Conservation (phyloP, 192 early-diverging fungal genomes). For the Blastocladiella britannica region DNA sequence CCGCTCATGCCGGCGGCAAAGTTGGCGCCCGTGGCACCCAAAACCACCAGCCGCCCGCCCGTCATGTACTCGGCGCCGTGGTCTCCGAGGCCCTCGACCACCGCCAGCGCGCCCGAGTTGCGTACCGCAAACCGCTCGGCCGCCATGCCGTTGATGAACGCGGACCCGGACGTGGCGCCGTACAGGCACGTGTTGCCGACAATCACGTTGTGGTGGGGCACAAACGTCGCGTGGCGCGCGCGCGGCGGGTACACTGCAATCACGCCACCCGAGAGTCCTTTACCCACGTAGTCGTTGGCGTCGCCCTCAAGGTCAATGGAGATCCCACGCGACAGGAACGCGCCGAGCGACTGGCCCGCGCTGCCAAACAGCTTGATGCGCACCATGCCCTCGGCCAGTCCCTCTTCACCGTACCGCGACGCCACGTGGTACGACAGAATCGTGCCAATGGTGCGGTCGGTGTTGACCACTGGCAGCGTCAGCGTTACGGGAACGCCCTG, state of each 20-base stretch:
- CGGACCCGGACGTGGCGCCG: slow-evolving; percentile 79
- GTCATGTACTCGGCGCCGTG: slow-evolving; percentile 99
- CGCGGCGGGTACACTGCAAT: slow-evolving; percentile 80
- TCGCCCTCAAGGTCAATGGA: slow-evolving; percentile 88
- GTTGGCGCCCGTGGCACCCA: slow-evolving; percentile 80
- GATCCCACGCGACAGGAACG: slow-evolving; percentile 78
- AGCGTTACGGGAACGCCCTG: slow-evolving; percentile 51
- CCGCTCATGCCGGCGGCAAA: slow-evolving; percentile 99
- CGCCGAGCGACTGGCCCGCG: slow-evolving; percentile 90
- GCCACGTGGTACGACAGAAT: slow-evolving; percentile 83
- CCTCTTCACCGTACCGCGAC: slow-evolving; percentile 46
- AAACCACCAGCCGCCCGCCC: slow-evolving; percentile 74
- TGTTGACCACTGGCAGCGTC: slow-evolving; percentile 57
- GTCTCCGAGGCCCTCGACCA: slow-evolving; percentile 92
- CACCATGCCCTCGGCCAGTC: slow-evolving; percentile 72
- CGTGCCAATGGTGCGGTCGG: slow-evolving; percentile 83
- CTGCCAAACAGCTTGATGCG: slow-evolving; percentile 69
- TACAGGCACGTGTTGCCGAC: slow-evolving; percentile 96
- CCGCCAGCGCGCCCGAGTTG: slow-evolving; percentile 90
- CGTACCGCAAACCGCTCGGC: slow-evolving; percentile 95
- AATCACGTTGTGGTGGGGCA: slow-evolving; percentile 71
- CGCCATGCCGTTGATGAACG: slow-evolving; percentile 81
- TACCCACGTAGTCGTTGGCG: slow-evolving; percentile 97
- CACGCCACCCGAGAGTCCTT: slow-evolving; percentile 86
- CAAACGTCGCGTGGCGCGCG: slow-evolving; percentile 32